Percentiles rank a stretch among this genome's conserved stretches.
phyloP scores from a whole-genome alignment of 306 rosid genomes.

The Biancaea sappan region DNA sequence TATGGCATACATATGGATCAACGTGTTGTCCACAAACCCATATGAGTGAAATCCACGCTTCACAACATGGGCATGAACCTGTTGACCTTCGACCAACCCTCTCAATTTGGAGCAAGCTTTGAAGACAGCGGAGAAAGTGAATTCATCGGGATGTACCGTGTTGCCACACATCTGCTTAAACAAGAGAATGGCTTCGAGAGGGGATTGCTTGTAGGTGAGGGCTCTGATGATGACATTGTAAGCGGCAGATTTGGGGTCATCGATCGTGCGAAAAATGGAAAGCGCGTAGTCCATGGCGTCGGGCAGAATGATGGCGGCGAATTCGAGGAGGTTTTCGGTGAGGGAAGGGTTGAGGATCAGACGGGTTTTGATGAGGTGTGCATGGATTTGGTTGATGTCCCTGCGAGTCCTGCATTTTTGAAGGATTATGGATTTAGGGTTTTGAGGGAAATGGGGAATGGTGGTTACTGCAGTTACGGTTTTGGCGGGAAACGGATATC shows the following conservation, averaged over 20 bases:
- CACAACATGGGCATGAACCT: constrained; percentile 52
- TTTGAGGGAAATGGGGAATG: constrained; percentile 50
- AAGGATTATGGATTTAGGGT: constrained; percentile 58
- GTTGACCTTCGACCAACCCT: constrained; percentile 47
- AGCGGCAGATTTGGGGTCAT: constrained; percentile 44
- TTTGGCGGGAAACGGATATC: constrained; percentile 38
- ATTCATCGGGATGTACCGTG: constrained; percentile 39
- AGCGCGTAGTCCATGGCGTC: constrained; percentile 52
- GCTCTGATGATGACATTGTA: constrained; percentile 59
- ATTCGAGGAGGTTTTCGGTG: constrained; percentile 56
- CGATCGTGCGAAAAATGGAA: constrained; percentile 48
- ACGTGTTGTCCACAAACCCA: constrained; percentile 51
- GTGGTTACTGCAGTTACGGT: constrained; percentile 29
- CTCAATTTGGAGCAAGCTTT: constrained; percentile 59
- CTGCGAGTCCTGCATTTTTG: constrained; percentile 48
- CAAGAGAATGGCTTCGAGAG: constrained; percentile 45
- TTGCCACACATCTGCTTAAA: constrained; percentile 51
- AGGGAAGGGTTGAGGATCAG: constrained; percentile 52
- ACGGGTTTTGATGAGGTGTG: constrained; percentile 64
- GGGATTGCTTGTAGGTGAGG: constrained; percentile 44
- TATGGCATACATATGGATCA: constrained; percentile 51
- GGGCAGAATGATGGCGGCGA: constrained; percentile 60
- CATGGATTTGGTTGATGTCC: constrained; percentile 66
- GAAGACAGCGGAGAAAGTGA: constrained; percentile 51
- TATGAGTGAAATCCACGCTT: constrained; percentile 46